These are phyloP conservation scores for Mycena olivaceomarginata DNA, from an alignment of 768 basidiomycete species.

Conservation along the genomic window DNA sequence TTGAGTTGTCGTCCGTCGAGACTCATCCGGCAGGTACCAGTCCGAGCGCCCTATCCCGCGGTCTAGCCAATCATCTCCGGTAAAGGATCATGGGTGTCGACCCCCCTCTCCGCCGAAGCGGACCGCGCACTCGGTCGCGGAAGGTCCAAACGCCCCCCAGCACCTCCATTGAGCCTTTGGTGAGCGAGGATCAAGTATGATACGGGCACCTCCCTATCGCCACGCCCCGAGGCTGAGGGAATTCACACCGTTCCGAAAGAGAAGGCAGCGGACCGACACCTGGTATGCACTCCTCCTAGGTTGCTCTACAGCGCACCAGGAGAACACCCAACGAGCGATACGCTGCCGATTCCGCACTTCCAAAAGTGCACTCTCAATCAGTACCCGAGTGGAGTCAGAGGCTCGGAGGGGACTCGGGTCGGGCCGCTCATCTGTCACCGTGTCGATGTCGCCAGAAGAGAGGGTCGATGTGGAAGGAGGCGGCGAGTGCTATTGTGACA, in stretches of 20 bases:
- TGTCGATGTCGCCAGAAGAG: background rate
- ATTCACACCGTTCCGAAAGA: constrained; percentile 12
- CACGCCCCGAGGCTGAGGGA: background rate
- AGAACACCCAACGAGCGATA: background rate
- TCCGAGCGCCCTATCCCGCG: constrained; percentile 9
- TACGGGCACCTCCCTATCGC: background rate
- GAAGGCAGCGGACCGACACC: constrained; percentile 5
- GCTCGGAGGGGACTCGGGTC: constrained; percentile 1
- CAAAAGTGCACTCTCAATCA: constrained; percentile 1
- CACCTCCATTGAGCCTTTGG: constrained; percentile 25
- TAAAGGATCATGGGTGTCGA: constrained; percentile 28
- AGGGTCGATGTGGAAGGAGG: too few species aligned
- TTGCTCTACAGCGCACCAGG: background rate
- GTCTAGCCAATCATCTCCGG: constrained; percentile 26
- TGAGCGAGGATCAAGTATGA: constrained; percentile 7
- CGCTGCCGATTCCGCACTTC: constrained; percentile 8
- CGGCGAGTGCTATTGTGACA: too few species aligned
- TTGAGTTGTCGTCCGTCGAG: background rate
- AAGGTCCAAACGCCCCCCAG: constrained; percentile 23
- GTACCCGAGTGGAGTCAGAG: constrained; percentile 3
- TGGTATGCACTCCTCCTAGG: background rate
- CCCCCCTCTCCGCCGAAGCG: constrained; percentile 17
- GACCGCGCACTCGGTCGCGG: constrained; percentile 3
- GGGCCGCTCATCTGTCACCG: constrained; percentile 8
- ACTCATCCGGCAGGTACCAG: background rate